Base-by-base conservation (phyloP, 352 stramenopile species). In the Phytophthora crassamura region DNA sequence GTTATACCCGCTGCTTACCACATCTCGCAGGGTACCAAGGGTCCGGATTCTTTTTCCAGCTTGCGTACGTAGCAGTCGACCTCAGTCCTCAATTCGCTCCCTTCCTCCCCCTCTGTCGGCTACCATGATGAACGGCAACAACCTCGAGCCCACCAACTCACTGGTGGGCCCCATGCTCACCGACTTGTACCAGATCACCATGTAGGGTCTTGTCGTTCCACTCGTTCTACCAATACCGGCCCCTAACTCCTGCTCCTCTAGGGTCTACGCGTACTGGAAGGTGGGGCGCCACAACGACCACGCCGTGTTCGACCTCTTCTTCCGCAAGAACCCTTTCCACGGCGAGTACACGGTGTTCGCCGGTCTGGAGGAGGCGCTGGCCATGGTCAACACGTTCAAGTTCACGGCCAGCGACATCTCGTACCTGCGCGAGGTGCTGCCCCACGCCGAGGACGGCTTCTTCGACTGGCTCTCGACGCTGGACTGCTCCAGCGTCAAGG, bases 191-290 rank as follows among this genome's bases (percentile, higher is more conserved):
- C 97, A 99, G 81, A 91, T 95, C 74, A 95, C 86, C 33, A 95
- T 95, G 88, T 96, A 80, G 39, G 71, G 69, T 1, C 7, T 16
- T 40, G 48, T 20, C 20, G 14, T 15, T 38, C 39, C 61, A 55
- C 48, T 25, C 46, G 25, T 41, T 25, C 40, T n/a, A 32, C 22
- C 7, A 36, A 10, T 16, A 18, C 22, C 33, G 38, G 36, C 5
- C 11, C 11, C 20, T 22, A 36, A 6, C 16, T 35, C 8, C 50
- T 47, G 36, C 65, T 52, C 12, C 20, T 32, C 14, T n/a, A 99
- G 99, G 98, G 90, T 97, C 8, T 99, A 99, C 63, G 97, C 94
- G 7, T 99, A 99, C 78, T 99, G 97, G 97, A 99, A 98, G 69
- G 91, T 94, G 39, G 90, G 92, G 12, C 88, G 97, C 30, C 90